phyloP scores from a whole-genome alignment of 2,329 filamentous ascomycete genomes.

The Elsinoe australis region DNA sequence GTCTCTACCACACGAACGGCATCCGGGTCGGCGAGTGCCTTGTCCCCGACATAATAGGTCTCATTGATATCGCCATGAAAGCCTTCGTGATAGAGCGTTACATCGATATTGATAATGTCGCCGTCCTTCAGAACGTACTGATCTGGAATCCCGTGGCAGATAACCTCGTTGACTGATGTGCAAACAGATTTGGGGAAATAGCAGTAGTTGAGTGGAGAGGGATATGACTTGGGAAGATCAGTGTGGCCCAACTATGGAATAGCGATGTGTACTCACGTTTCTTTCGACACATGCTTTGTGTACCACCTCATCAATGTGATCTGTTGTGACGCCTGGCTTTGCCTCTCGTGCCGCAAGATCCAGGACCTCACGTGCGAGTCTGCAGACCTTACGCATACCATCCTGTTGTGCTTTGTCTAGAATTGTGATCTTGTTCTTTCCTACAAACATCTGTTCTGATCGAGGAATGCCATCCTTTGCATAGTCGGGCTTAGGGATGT shows the following conservation, averaged over 20 bases:
- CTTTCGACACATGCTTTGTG: constrained; percentile 92
- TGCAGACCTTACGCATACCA: constrained; percentile 88
- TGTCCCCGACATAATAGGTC: constrained; percentile 95
- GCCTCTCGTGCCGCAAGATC: constrained; percentile 80
- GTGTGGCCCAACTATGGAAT: background rate
- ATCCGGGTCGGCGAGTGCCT: constrained; percentile 74
- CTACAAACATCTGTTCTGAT: constrained; percentile 54
- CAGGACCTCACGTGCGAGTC: constrained; percentile 78
- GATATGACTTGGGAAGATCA: constrained; percentile 63
- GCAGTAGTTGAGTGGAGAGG: constrained; percentile 90
- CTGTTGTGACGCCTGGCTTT: constrained; percentile 88
- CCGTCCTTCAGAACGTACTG: constrained; percentile 79
- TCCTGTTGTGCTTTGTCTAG: constrained; percentile 73
- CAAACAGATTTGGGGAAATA: constrained; percentile 97
- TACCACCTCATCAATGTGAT: constrained; percentile 88
- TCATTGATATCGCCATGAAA: constrained; percentile 97
- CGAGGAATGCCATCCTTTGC: constrained; percentile 69
- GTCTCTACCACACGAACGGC: constrained; percentile 86
- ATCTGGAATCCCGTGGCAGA: constrained; percentile 97
- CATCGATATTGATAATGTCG: constrained; percentile 95
- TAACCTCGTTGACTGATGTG: constrained; percentile 92
- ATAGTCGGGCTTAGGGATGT: constrained; percentile 81
- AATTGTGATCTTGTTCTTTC: constrained; percentile 73
- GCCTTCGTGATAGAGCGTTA: constrained; percentile 86
- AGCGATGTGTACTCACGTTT: constrained; percentile 54